phyloP scores from a whole-genome alignment of 2,329 filamentous ascomycete species.

The Beauveria sp. region DNA sequence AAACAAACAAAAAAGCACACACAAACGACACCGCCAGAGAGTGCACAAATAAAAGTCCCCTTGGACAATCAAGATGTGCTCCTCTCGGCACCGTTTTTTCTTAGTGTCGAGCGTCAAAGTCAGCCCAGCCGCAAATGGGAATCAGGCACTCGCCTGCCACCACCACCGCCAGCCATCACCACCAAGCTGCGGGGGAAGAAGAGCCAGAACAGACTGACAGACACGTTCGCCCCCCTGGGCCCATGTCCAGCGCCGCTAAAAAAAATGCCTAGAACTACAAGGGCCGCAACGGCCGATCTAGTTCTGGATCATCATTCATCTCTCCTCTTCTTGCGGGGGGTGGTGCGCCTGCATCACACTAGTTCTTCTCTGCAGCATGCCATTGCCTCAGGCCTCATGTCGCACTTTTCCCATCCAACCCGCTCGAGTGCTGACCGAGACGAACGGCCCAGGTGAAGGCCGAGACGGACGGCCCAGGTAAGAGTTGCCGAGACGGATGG shows the following conservation, averaged over 20 bases:
- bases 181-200: neutral
- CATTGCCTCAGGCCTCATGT: too few species aligned
- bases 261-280: neutral
- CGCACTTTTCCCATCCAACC: neutral
- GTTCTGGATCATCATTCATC: neutral
- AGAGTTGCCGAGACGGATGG: too few species aligned
- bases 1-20: neutral
- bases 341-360: neutral
- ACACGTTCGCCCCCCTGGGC: neutral
- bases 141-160: neutral
- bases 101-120: neutral
- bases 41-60: neutral
- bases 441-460: neutral
- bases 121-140: conserved; percentile 4
- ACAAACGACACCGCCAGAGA: neutral
- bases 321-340: neutral
- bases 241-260: neutral
- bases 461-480: neutral
- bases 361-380: neutral
- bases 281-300: conserved; percentile 1
- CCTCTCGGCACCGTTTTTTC: neutral
- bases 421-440: neutral
- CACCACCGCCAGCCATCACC: neutral
- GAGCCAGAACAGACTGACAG: too few species aligned
- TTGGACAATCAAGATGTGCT: neutral